Base-by-base conservation (phyloP, 192 early-diverging fungal genomes). In the Borealophlyctis nickersoniae region DNA sequence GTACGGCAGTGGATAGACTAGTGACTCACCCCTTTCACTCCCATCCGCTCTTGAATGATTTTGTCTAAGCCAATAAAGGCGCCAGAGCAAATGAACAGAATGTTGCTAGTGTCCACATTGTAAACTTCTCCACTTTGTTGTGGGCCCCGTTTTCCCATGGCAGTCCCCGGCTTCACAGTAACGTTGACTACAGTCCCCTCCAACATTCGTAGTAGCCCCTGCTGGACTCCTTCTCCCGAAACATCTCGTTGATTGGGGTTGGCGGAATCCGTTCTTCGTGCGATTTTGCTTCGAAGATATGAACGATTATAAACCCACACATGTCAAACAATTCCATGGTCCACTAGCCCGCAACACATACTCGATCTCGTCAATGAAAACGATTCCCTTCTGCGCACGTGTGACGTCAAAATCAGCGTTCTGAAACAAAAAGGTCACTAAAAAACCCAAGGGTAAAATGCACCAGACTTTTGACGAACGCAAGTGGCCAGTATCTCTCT, bases 341-440 rank as follows among this genome's bases (percentile, higher is more conserved):
- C n/a, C n/a, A n/a, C n/a, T 48, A 9, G n/a, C 45, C 45, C 9
- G n/a, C 19, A 2, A 19, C 19, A 49, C 65, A 51, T 59, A 66
- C 65, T 94, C 92, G 58, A 94, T 91, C 69, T 94, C 92, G 61
- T 94, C 92, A 59, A 94, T 92, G 79, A 93, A 94, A 22, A 94
- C 85, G 54, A 94, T 91, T 0, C 92, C 92, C 13, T 84, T 82
- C 66, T 94, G 88, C 4, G 92, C 92, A 26, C 85, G 85, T 32
- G 84, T 81, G 36, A 94, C 89, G 56, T 94, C 88, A 59, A 90
- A 94, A 60, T 94, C 91, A 53, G 91, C 88, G 69, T 84, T 89
- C 81, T 84, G 59, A 22, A 32, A 39, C 31, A 1, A 51, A 19
- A 7, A 29, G 24, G 1, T 24, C 52, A 22, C 36, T 33, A 58